Conservation (phyloP, 225 moss, liverwort and hornwort species). For the Straminergon stramineum region DNA sequence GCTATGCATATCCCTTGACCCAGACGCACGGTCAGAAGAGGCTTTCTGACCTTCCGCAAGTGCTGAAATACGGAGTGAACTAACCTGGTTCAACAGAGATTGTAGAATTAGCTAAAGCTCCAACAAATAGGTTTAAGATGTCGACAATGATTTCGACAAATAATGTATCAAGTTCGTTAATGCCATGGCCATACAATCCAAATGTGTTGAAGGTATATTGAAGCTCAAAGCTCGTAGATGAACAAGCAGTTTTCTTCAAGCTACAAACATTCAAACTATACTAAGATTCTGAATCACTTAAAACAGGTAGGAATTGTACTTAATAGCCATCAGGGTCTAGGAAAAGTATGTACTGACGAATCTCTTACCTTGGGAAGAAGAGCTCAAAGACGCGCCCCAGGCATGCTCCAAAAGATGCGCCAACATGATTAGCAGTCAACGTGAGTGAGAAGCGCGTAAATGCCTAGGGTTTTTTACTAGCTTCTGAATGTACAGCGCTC, state of each 20-base stretch:
- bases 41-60: conserved; percentile 22
- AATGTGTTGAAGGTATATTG: not conserved
- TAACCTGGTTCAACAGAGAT: conserved; percentile 8
- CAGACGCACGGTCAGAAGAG: not conserved
- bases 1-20: not conserved
- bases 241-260: not conserved
- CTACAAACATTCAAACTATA: not conserved
- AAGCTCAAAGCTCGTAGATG: not conserved
- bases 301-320: not conserved
- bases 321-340: not conserved
- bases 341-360: not conserved
- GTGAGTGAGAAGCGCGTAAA: not conserved
- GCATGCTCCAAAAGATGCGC: conserved; percentile 55
- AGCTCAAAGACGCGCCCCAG: conserved; percentile 10
- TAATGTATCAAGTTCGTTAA: not conserved
- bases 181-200: not conserved
- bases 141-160: not conserved
- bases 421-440: conserved; percentile 21
- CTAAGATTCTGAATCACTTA: not conserved
- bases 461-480: not conserved
- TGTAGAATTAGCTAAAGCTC: not conserved
- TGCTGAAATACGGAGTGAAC: conserved; percentile 39
- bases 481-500: not conserved
- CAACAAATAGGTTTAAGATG: not conserved
- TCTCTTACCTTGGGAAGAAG: conserved; percentile 42